Conservation (phyloP, 768 basidiomycete species). For the Xerocomellus chrysenteron region DNA sequence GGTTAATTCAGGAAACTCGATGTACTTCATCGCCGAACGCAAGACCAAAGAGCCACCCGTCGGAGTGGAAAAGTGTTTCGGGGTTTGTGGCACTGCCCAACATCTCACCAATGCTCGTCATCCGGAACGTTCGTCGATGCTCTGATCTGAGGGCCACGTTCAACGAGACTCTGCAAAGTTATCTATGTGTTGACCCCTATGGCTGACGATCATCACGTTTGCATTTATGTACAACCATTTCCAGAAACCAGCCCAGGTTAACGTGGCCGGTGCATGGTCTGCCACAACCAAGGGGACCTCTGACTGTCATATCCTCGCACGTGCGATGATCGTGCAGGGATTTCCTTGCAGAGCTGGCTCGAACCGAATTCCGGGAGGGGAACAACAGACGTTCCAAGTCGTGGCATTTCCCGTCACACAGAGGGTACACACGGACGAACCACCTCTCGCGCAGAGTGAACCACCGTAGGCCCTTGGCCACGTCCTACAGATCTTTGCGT, state of each 20-base stretch:
- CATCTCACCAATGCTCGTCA: not conserved
- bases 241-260: not conserved
- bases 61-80: conserved; percentile 3
- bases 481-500: too few relatives aligned
- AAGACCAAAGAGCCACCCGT: not conserved
- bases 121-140: conserved; percentile 7
- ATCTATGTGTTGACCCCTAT: not conserved
- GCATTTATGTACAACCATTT: too few relatives aligned
- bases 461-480: too few relatives aligned
- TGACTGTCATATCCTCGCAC: too few relatives aligned
- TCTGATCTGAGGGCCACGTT: not conserved
- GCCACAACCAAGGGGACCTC: not conserved
- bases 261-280: not conserved
- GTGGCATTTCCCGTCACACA: too few relatives aligned
- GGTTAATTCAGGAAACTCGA: conserved; percentile 78
- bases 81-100: conserved; percentile 14
- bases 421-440: not conserved
- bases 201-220: not conserved
- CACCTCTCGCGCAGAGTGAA: too few relatives aligned
- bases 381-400: too few relatives aligned
- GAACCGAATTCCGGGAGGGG: too few relatives aligned
- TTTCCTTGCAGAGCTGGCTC: too few relatives aligned
- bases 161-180: not conserved
- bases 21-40: conserved; percentile 71
- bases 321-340: too few relatives aligned